Conservation (phyloP, 257 asterid species). For the Phtheirospermum japonicum region DNA sequence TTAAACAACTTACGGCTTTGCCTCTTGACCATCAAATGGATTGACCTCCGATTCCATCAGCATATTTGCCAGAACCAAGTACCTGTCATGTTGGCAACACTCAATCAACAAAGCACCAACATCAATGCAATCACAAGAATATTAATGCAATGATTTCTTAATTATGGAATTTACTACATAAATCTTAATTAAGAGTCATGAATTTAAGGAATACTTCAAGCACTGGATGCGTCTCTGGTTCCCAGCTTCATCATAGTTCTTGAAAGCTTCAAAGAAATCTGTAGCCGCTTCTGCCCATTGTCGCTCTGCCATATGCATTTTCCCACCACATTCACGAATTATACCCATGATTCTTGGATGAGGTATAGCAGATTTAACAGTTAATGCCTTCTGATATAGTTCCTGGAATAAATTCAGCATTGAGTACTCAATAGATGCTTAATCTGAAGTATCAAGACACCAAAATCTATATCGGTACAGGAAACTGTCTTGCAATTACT, state of each 20-base stretch:
- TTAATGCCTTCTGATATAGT: constrained; percentile 77
- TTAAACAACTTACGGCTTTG: constrained; percentile 80
- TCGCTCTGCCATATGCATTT: constrained; percentile 98
- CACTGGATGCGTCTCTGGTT: constrained; percentile 95
- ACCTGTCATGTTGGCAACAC: constrained; percentile 43
- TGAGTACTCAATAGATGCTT: constrained; percentile 9
- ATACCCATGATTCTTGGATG: constrained; percentile 99
- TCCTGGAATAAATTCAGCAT: constrained; percentile 51
- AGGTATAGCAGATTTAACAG: constrained; percentile 98
- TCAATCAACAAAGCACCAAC: not conserved
- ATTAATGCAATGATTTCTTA: constrained; percentile 3
- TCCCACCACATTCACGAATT: constrained; percentile 99
- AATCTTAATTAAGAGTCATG: no score
- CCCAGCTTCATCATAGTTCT: constrained; percentile 98
- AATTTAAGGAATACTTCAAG: constrained; percentile 59
- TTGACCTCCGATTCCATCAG: constrained; percentile 98
- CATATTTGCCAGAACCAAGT: constrained; percentile 97
- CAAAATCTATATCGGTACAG: not conserved
- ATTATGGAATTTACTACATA: constrained; percentile 9
- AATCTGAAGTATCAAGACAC: constrained; percentile 15
- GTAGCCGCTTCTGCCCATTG: constrained; percentile 98
- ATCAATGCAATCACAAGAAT: not conserved
- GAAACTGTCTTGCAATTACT: not conserved
- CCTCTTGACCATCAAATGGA: constrained; percentile 99
- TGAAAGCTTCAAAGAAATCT: constrained; percentile 97